Base-by-base conservation (phyloP, 2,329 filamentous ascomycete genomes). In the Apiospora malaysiana region DNA sequence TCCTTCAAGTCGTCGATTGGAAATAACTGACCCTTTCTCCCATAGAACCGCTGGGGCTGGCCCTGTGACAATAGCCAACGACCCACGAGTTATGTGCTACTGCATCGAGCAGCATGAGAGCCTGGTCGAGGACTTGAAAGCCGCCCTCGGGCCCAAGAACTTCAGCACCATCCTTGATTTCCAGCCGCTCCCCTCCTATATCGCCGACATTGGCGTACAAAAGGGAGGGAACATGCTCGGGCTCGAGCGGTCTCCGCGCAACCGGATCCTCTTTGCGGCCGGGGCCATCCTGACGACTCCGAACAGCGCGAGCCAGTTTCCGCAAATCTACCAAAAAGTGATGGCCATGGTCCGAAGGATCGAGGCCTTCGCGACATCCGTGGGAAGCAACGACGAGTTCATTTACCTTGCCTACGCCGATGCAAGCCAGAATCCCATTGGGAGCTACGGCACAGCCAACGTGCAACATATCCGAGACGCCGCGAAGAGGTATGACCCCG, bases 381-480 rank as follows among this genome's bases (percentile, higher is more conserved):
- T 73, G 18, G 71, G 69, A 21, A 71, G 69, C 43, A 69, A 71
- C 21, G 76, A 80, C 66, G 68, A 75, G 0, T 82, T 79, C 74
- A 76, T 79, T 70, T 81, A 82, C 72, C 78, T 83, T 70, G 83
- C 82, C 75, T 83, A 83, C 69, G 78, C 77, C 70, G 74, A 78
- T 3, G 76, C 77, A 59, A 77, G 77, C 47, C 78, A 80, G 72
- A 70, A 77, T 59, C 75, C 77, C 7, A 71, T 80, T 16, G 75
- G 72, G 1, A 78, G 77, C 9, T 83, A 83, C 70, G 82, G 82
- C 5, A 71, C 69, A 7, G 75, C 74, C n/a, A 82, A 82, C 69
- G 71, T 80, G 40, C 71, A 73, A 43, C 75, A 74, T 37, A 66
- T 74, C 18, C 56, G 72, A 27, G 70, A 70, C 7, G 77, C 80